phyloP scores from a whole-genome alignment of 768 basidiomycete species.

The Pleurotus djamor region DNA sequence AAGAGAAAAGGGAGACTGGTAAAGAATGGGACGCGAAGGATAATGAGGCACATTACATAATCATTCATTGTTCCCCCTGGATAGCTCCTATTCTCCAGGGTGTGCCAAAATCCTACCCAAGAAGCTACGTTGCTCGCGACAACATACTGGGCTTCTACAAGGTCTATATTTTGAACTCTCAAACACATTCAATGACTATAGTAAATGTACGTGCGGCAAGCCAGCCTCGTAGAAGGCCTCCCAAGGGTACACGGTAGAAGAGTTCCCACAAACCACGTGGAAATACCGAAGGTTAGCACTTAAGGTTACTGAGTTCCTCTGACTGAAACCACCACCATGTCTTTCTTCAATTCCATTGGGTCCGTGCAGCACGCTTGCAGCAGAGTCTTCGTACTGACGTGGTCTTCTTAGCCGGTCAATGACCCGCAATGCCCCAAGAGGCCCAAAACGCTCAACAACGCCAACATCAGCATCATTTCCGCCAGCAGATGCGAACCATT shows the following conservation, averaged over 20 bases:
- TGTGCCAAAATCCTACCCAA: too few relatives aligned
- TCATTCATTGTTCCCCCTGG: neutral
- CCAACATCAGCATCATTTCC: constrained; percentile 67
- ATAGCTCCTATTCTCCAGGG: neutral
- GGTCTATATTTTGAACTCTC: too few relatives aligned
- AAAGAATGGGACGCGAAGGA: neutral
- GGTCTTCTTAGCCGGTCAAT: constrained; percentile 59
- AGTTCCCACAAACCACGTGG: neutral
- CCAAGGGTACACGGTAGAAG: too few relatives aligned
- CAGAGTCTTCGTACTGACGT: too few relatives aligned
- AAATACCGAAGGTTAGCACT: too few relatives aligned
- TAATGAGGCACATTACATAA: neutral
- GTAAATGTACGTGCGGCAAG: too few relatives aligned
- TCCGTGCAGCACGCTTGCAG: constrained; percentile 26
- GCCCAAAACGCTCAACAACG: constrained; percentile 70
- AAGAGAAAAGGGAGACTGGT: neutral
- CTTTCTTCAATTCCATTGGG: constrained; percentile 84
- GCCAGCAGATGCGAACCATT: constrained; percentile 36
- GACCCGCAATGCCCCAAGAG: constrained; percentile 60
- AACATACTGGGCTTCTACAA: too few relatives aligned
- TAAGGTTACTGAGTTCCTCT: neutral
- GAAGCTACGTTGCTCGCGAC: too few relatives aligned
- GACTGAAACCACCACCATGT: constrained; percentile 41
- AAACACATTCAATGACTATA: too few relatives aligned
- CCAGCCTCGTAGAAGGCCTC: too few relatives aligned